These are phyloP conservation scores for Inosperma sp. DNA, from an alignment of 768 basidiomycete genomes.

Conservation along the genomic window DNA sequence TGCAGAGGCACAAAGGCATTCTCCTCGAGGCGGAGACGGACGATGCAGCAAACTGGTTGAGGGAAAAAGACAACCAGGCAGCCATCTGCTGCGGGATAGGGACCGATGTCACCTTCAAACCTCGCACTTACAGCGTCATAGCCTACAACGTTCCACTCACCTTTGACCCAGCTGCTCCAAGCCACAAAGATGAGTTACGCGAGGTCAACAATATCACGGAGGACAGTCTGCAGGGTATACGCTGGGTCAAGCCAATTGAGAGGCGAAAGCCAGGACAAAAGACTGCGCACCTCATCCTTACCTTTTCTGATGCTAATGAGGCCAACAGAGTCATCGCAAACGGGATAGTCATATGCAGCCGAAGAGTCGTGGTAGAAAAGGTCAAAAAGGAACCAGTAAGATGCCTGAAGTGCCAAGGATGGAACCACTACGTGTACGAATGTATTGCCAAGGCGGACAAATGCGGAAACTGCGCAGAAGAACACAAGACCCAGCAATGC, in stretches of 20 bases:
- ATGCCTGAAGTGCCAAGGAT: constrained; percentile 24
- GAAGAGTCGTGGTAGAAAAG: constrained; percentile 5
- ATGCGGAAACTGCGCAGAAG: constrained; percentile 13
- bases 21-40: constrained; percentile 6
- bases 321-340: constrained; percentile 14
- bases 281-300: constrained; percentile 12
- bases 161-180: constrained; percentile 6
- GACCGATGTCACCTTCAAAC: background rate
- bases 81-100: background rate
- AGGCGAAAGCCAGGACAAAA: background rate
- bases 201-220: constrained; percentile 11
- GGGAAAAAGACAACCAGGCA: background rate
- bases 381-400: constrained; percentile 15
- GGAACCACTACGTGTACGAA: constrained; percentile 15
- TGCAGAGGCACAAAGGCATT: background rate
- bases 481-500: too few relatives aligned
- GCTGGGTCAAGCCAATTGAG: constrained; percentile 14
- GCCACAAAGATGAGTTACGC: background rate
- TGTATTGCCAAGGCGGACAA: constrained; percentile 12
- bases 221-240: background rate
- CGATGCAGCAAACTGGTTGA: constrained; percentile 6
- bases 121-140: constrained; percentile 7
- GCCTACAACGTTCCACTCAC: constrained; percentile 8
- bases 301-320: constrained; percentile 5
- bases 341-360: constrained; percentile 9